Conservation (phyloP, 2,329 filamentous ascomycete species). For the Sphaerulina populicola region DNA sequence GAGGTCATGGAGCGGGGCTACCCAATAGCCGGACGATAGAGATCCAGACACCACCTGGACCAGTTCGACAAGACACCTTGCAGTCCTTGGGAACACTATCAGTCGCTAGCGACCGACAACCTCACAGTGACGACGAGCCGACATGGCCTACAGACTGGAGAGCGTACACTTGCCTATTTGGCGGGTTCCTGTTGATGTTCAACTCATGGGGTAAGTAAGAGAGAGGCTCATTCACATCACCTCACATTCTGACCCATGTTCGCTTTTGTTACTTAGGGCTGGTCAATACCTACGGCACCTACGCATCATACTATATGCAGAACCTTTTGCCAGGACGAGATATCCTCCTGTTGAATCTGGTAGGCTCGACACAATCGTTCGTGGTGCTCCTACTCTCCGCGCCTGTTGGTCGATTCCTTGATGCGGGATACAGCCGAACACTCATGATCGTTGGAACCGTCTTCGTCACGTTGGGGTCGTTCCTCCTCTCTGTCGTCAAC, state of each 20-base stretch:
- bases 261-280: constrained; percentile 18
- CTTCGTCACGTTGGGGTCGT: constrained; percentile 39
- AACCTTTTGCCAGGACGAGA: constrained; percentile 36
- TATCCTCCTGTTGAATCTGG: constrained; percentile 40
- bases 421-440: constrained; percentile 39
- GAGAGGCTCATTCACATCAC: not conserved
- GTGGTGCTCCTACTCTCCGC: constrained; percentile 41
- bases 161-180: constrained; percentile 39
- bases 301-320: constrained; percentile 43
- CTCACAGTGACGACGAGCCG: constrained; percentile 24
- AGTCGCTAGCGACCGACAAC: not conserved
- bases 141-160: constrained; percentile 41
- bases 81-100: constrained; percentile 11
- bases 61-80: constrained; percentile 11
- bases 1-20: constrained; percentile 1
- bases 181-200: constrained; percentile 45
- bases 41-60: constrained; percentile 17
- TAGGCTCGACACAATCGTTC: constrained; percentile 43
- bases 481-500: constrained; percentile 39
- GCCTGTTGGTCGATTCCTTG: constrained; percentile 42
- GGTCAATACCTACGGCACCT: constrained; percentile 46
- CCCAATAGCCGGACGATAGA: constrained; percentile 6
- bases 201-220: constrained; percentile 25
- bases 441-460: constrained; percentile 38
- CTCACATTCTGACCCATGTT: not conserved